Base-by-base conservation (phyloP, 2,329 filamentous ascomycete species). In the Macrophomina phaseolina region DNA sequence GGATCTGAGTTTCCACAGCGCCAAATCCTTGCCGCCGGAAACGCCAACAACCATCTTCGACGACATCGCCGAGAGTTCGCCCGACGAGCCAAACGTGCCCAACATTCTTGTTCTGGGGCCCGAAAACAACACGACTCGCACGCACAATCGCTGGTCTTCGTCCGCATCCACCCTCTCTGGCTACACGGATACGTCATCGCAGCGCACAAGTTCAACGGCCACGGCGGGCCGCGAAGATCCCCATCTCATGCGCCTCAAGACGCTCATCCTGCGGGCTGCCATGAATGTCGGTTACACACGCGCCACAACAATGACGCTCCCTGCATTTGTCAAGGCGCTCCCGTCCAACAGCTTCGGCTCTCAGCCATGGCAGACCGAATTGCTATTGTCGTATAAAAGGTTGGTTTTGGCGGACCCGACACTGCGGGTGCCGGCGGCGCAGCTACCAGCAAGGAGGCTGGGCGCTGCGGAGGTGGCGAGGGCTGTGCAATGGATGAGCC, bases 21-120 rank as follows among this genome's bases (percentile, higher is more conserved):
- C 52, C 56, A 63, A 48, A 46, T 62, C 58, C 16, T 23, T 67
- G 28, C 85, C 89, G 4, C 94, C 94, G 0, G 94, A 98, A 80
- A 98, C 94, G 0, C 94, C 94, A 0, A 94, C 94, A 0, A 98
- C 94, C 4, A 93, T 97, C 71, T 97, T 97, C 72, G 94, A 97
- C 77, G 94, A 98, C 75, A 55, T 48, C 11, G 48, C 56, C 30
- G 93, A 91, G 0, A 87, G 93, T 51, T 96, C 93, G 0, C 92
- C 94, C 66, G 91, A 91, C 70, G 87, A 90, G 52, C 90, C 90
- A 0, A 89, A 89, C 46, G 87, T 93, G 65, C 94, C 93, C 5
- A 96, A 97, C 74, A 97, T 97, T 71, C 85, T 97, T 62, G 90
- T 97, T 0, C 85, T 97, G 0, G 93, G 93, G 2, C 91, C 92